Percentiles rank a stretch among this genome's conserved stretches.
phyloP scores from a whole-genome alignment of 139 green algal genomes.

The Eudorina sp. region DNA sequence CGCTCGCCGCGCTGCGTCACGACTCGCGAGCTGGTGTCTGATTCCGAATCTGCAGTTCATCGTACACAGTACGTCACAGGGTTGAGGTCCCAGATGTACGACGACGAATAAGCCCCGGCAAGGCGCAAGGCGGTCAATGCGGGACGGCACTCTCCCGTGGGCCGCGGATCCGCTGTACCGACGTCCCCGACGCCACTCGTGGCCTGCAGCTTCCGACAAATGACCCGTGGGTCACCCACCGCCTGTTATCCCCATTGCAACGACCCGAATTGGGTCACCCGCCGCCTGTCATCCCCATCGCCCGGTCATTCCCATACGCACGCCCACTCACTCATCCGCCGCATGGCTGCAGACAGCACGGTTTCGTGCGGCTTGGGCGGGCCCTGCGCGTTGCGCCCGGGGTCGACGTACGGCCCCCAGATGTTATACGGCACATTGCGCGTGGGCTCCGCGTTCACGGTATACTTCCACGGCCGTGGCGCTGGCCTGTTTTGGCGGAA shows the following conservation, averaged over 20 bases:
- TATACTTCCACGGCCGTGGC: constrained; percentile 35
- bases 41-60: background rate
- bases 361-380: background rate
- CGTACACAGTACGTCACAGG: background rate
- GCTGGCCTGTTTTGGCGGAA: background rate
- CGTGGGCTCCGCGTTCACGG: background rate
- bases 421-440: constrained; percentile 25
- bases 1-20: background rate
- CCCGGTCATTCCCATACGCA: background rate
- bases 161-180: too few relatives aligned
- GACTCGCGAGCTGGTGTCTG: background rate
- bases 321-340: background rate
- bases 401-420: constrained; percentile 44
- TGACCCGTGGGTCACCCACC: too few relatives aligned
- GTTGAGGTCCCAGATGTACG: background rate
- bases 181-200: too few relatives aligned
- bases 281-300: background rate
- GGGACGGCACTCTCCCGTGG: too few relatives aligned
- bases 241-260: too few relatives aligned
- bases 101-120: too few relatives aligned
- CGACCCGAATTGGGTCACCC: too few relatives aligned
- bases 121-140: too few relatives aligned
- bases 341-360: background rate
- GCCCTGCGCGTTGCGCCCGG: constrained; percentile 6
- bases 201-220: too few relatives aligned